These are phyloP conservation scores for Dryas octopetala DNA, from an alignment of 306 rosid genomes.

Conservation along the genomic window DNA sequence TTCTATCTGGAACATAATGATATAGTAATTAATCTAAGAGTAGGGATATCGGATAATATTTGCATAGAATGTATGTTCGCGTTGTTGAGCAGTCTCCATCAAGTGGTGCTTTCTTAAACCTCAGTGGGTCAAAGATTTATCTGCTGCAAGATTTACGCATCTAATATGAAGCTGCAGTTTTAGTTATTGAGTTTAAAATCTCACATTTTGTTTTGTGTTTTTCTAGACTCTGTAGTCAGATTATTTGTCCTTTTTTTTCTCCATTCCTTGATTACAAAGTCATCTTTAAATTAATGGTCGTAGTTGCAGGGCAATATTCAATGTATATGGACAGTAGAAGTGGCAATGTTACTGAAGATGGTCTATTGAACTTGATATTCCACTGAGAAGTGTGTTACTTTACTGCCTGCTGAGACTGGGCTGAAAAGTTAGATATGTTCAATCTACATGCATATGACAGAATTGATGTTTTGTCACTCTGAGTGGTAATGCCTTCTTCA, in stretches of 20 bases:
- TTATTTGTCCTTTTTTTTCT: not conserved
- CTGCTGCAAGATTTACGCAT: not conserved
- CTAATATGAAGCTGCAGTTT: not conserved
- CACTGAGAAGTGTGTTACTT: not conserved
- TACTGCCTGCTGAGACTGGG: conserved; percentile 18
- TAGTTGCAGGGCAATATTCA: conserved; percentile 15
- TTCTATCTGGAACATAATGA: no score
- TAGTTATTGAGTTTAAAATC: not conserved
- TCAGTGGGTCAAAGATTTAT: not conserved
- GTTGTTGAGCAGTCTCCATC: no score
- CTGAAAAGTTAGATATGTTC: conserved; percentile 36
- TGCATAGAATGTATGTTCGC: no score
- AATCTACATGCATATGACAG: conserved; percentile 26
- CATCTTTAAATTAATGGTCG: conserved; percentile 7
- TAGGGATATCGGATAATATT: no score
- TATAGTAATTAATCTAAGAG: no score
- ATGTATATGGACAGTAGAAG: not conserved
- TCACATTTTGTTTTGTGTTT: not conserved
- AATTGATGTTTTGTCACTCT: conserved; percentile 23
- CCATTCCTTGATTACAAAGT: not conserved
- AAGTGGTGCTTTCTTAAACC: no score
- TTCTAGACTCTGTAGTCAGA: no score
- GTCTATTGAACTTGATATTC: conserved; percentile 11
- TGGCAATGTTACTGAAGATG: conserved; percentile 12
- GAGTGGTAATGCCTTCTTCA: conserved; percentile 64